Base-by-base conservation (phyloP, 352 stramenopile genomes). In the Phytophthora megakarya region DNA sequence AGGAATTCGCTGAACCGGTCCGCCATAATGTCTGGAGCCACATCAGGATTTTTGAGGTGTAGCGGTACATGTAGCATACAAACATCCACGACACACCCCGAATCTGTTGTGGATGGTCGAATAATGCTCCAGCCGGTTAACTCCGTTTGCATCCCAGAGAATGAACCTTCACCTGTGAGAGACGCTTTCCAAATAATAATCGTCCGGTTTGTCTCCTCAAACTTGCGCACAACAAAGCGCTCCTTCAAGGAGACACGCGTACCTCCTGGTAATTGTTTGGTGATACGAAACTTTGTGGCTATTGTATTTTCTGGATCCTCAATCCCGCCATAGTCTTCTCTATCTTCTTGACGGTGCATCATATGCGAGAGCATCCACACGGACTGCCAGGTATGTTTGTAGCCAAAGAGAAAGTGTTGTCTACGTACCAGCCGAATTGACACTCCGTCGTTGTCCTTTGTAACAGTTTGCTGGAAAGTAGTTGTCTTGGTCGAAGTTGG, bases 101-200 rank as follows among this genome's bases (percentile, higher is more conserved):
- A 35, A 5, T 35, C 57, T 18, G 16, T 39, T 5, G n/a, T 3
- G 11, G 56, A 50, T 1, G 57, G 45, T 13, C 37, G 35, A 59
- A 65, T 47, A 38, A 58, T 39, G 8, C 30, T 38, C 47, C 57
- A 65, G 7, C 57, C 26, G 5, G 39, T 59, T 12, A 60, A 47
- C 3, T 65, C 39, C 10, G 38, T 58, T 16, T 65, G 38, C 38
- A 59, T 59, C 11, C 30, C 47, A 12, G 16, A 6, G 3, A 38
- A 47, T 1, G 16, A 23, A 8, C 13, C 49, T 58, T 58, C 49
- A 6, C 49, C 49, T 6, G 7, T n/a, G 19, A 59, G 38, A 11
- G 33, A n/a, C 3, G 37, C 50, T 39, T 59, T 59, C 50, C 50
- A 59, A 8, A 59, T 19, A 12, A 59, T 10, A 22, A 59, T 19